Evolutionary conservation across 2,329 filamentous ascomycete genomes (phyloP).

Genomic region (Fusarium gaditjirri): DNA sequence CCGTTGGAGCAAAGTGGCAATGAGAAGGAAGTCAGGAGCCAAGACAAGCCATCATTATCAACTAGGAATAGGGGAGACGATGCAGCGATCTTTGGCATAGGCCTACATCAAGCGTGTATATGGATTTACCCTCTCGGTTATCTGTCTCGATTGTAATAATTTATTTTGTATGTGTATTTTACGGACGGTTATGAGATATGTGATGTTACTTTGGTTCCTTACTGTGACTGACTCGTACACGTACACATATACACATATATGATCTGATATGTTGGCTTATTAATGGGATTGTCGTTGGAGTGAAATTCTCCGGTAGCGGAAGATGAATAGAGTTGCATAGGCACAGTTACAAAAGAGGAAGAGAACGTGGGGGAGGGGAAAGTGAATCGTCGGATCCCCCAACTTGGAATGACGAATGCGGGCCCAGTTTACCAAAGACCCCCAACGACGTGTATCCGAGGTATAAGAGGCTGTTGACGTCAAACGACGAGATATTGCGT

Average conservation of each 20-base stretch:
- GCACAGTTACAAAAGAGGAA: constrained; percentile 10
- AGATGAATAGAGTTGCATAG: neutral
- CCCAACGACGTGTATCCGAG: constrained; percentile 1
- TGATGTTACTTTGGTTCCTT: neutral
- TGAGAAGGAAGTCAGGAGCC: constrained; percentile 9
- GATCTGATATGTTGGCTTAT: neutral
- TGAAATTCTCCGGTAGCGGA: constrained; percentile 18
- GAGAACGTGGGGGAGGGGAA: constrained; percentile 25
- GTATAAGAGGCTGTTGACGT: constrained; percentile 21
- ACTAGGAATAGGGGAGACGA: constrained; percentile 5
- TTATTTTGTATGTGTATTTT: constrained; percentile 37
- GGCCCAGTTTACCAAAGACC: constrained; percentile 28
- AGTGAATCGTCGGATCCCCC: constrained; percentile 24
- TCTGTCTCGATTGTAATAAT: constrained; percentile 45
- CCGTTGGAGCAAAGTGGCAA: constrained; percentile 23
- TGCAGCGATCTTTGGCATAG: constrained; percentile 25
- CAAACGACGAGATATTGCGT: neutral
- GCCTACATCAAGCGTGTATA: constrained; percentile 34
- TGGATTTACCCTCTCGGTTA: constrained; percentile 40
- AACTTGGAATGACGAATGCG: constrained; percentile 41
- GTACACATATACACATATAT: neutral
- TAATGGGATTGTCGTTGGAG: neutral
- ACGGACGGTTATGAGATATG: neutral
- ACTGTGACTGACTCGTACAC: neutral
- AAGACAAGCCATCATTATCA: constrained; percentile 6